Conservation (phyloP, 2,329 filamentous ascomycete genomes). For the Fusarium sororula region DNA sequence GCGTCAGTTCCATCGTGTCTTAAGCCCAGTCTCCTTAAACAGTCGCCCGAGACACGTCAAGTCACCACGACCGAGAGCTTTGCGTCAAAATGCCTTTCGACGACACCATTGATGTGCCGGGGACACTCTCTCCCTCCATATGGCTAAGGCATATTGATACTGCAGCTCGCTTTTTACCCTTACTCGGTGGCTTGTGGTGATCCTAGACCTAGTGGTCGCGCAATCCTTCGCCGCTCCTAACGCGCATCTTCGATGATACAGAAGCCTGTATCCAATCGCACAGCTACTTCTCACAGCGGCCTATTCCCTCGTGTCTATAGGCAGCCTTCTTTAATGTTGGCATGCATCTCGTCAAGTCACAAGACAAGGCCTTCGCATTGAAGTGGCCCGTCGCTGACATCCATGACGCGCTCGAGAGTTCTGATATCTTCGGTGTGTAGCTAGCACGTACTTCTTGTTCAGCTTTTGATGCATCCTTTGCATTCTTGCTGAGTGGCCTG, state of each 20-base stretch:
- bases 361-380: rapidly evolving
- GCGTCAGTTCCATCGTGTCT: rapidly evolving
- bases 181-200: not conserved
- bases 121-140: too few species aligned
- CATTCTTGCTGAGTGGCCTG: not conserved
- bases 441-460: not conserved
- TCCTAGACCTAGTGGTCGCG: not conserved
- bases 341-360: not conserved
- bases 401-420: not conserved
- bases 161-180: not conserved
- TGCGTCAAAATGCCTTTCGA: rapidly evolving
- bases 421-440: rapidly evolving
- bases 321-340: too few species aligned
- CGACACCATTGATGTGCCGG: too few species aligned
- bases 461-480: not conserved
- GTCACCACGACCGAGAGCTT: too few species aligned
- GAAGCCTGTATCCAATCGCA: not conserved
- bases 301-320: rapidly evolving
- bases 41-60: rapidly evolving
- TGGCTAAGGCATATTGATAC: not conserved
- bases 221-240: not conserved
- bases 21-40: not conserved
- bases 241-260: too few species aligned
- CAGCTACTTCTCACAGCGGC: rapidly evolving
- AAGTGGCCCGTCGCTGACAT: too few species aligned